These are phyloP conservation scores for Pseudogymnoascus sp. DNA, from an alignment of 2,329 filamentous ascomycete genomes.

Conservation along the genomic window DNA sequence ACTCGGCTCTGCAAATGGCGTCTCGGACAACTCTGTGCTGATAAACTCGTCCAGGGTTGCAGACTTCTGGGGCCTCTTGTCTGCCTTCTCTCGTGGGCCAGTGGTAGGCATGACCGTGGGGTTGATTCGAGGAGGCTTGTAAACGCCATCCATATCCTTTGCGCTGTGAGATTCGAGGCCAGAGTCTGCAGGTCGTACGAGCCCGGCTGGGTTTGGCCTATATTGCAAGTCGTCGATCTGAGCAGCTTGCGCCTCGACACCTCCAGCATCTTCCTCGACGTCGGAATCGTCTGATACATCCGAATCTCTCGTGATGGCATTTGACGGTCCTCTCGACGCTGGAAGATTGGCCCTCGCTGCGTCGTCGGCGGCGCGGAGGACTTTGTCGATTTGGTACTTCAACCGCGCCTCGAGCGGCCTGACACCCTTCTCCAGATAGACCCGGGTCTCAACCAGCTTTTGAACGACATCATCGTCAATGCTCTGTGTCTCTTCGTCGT, in stretches of 20 bases:
- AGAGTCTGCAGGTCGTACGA: constrained; percentile 23
- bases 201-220: constrained; percentile 48
- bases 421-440: constrained; percentile 89
- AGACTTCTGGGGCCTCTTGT: constrained; percentile 60
- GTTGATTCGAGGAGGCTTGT: constrained; percentile 80
- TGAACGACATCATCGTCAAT: constrained; percentile 62
- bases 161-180: constrained; percentile 24
- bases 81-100: constrained; percentile 40
- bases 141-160: constrained; percentile 57
- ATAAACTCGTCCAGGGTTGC: constrained; percentile 89
- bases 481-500: constrained; percentile 32
- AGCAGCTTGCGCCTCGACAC: constrained; percentile 18
- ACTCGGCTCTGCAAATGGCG: constrained; percentile 75
- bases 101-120: constrained; percentile 70
- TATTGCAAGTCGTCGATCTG: constrained; percentile 51
- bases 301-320: constrained; percentile 15
- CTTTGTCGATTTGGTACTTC: constrained; percentile 93
- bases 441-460: constrained; percentile 82
- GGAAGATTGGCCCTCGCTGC: constrained; percentile 15
- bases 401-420: constrained; percentile 81
- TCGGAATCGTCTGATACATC: constrained; percentile 29
- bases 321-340: constrained; percentile 30
- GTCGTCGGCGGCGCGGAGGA: constrained; percentile 78
- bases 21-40: constrained; percentile 69
- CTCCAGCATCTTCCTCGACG: constrained; percentile 17